Evolutionary conservation across 768 basidiomycete species (phyloP).

Genomic region (Chiua virens): DNA sequence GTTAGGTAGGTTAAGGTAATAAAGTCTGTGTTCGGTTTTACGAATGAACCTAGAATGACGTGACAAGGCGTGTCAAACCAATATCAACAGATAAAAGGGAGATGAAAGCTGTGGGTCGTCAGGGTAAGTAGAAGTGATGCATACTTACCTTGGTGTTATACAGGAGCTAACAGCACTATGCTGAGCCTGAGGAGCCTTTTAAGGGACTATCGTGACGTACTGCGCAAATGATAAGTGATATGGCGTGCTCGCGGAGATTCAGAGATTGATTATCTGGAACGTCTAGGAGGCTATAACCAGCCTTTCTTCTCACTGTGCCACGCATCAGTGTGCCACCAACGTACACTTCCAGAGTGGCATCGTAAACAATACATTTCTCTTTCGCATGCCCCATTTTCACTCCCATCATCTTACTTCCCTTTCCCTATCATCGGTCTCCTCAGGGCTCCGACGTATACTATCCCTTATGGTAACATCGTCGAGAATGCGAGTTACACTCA

Average conservation of each 20-base stretch:
- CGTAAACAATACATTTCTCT: not conserved
- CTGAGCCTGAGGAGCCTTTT: not conserved
- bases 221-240: slow-evolving; percentile 4
- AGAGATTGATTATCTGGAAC: slow-evolving; percentile 3
- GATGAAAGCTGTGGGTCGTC: not conserved
- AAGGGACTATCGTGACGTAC: not conserved
- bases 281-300: slow-evolving; percentile 12
- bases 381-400: not conserved
- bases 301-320: slow-evolving; percentile 10
- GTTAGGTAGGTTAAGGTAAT: slow-evolving; percentile 34
- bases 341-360: not conserved
- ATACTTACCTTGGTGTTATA: slow-evolving; percentile 9
- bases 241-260: slow-evolving; percentile 11
- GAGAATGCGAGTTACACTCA: slow-evolving; percentile 75
- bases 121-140: slow-evolving; percentile 5
- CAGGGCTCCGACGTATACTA: slow-evolving; percentile 64
- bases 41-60: slow-evolving; percentile 19
- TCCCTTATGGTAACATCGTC: slow-evolving; percentile 48
- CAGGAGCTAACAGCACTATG: not conserved
- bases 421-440: slow-evolving; percentile 43
- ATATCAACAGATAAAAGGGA: slow-evolving; percentile 1
- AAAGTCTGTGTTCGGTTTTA: slow-evolving; percentile 23
- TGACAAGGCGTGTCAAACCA: slow-evolving; percentile 13
- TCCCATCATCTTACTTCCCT: not conserved
- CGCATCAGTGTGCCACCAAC: slow-evolving; percentile 4